These are phyloP conservation scores for Sordariomycetes sp. DNA, from an alignment of 2,329 filamentous ascomycete species.

Conservation along the genomic window DNA sequence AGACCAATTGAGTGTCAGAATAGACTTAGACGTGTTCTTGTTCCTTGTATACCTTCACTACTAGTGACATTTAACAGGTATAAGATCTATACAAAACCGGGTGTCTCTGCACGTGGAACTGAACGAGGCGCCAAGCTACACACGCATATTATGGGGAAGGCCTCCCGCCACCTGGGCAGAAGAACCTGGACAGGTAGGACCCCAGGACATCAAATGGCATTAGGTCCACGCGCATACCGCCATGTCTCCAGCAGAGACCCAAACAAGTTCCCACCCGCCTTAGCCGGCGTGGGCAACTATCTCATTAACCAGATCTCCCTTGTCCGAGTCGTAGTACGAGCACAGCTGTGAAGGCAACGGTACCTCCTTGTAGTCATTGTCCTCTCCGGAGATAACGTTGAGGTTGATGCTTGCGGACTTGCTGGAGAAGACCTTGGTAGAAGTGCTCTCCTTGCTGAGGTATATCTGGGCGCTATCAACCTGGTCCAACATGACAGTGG, in stretches of 20 bases:
- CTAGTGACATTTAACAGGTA: neutral
- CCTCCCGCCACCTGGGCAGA: neutral
- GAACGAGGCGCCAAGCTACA: neutral
- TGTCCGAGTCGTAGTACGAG: constrained; percentile 53
- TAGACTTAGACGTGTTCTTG: neutral
- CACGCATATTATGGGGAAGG: neutral
- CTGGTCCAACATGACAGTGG: constrained; percentile 84
- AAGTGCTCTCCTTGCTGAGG: constrained; percentile 64
- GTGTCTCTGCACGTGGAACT: neutral
- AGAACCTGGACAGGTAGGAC: neutral
- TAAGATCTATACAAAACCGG: neutral
- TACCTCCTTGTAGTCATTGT: constrained; percentile 77
- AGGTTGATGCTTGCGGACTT: constrained; percentile 83
- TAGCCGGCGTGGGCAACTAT: constrained; percentile 91
- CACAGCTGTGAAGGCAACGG: constrained; percentile 84
- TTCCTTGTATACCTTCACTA: neutral
- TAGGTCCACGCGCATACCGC: neutral
- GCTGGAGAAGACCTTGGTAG: constrained; percentile 76
- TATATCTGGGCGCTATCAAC: constrained; percentile 85
- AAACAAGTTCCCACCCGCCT: neutral
- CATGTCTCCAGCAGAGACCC: neutral
- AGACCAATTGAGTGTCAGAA: neutral
- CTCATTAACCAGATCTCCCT: constrained; percentile 73
- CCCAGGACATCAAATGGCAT: neutral
- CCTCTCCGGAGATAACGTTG: constrained; percentile 57